Percentiles rank a stretch among this genome's conserved stretches.
Conservation (phyloP, 768 basidiomycete species). For the Obba rivulosa region DNA sequence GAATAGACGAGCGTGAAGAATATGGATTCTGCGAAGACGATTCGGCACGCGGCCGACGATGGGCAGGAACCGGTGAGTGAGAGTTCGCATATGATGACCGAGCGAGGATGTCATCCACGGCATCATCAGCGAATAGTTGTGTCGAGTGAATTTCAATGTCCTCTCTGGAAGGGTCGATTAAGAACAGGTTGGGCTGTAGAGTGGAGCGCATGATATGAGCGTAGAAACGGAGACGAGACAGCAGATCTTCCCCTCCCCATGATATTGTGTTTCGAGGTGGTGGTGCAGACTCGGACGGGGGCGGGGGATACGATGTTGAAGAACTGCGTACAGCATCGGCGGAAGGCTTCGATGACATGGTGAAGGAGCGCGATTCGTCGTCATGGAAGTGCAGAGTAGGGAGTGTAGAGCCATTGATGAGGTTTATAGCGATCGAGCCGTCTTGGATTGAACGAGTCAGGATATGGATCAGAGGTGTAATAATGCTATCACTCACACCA, state of each 20-base stretch:
- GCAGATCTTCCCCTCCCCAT: constrained; percentile 87
- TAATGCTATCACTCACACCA: constrained; percentile 53
- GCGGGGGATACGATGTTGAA: constrained; percentile 56
- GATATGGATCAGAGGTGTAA: not conserved
- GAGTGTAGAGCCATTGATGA: constrained; percentile 78
- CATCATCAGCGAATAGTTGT: constrained; percentile 78
- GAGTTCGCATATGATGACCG: constrained; percentile 74
- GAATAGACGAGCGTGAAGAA: constrained; percentile 64
- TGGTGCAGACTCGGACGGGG: constrained; percentile 45
- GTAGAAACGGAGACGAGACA: constrained; percentile 70
- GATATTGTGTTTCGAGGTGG: constrained; percentile 42
- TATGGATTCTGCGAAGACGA: constrained; percentile 49
- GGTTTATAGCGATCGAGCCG: constrained; percentile 85
- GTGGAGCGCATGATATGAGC: constrained; percentile 81
- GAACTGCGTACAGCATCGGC: constrained; percentile 21
- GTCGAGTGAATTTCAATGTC: constrained; percentile 91
- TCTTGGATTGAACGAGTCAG: constrained; percentile 38
- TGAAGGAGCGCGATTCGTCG: constrained; percentile 85
- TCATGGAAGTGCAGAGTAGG: constrained; percentile 96
- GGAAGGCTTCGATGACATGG: constrained; percentile 39
- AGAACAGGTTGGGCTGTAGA: constrained; percentile 79
- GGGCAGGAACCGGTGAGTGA: constrained; percentile 79
- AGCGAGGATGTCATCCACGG: constrained; percentile 81
- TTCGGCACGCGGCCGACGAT: constrained; percentile 68
- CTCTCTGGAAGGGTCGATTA: constrained; percentile 88